These are phyloP conservation scores for Neophaeococcomyces mojaviensis DNA, from an alignment of 2,329 filamentous ascomycete genomes.

Conservation along the genomic window DNA sequence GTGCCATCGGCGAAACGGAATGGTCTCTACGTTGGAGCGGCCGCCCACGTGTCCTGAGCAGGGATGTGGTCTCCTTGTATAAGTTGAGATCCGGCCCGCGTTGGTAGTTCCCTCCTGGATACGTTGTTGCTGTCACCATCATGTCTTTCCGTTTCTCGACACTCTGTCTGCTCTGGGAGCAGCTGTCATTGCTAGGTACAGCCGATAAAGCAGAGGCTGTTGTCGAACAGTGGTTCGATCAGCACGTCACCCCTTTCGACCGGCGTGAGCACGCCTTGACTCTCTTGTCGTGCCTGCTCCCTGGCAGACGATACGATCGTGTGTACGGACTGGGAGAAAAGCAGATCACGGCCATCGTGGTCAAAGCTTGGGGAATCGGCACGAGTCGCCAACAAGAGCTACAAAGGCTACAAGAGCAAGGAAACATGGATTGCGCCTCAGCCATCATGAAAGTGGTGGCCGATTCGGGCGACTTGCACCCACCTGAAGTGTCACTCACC, in stretches of 20 bases:
- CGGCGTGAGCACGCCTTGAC: slow-evolving; percentile 50
- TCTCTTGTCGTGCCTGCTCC: slow-evolving; percentile 67
- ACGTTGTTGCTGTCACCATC: not conserved
- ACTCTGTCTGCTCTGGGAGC: not conserved
- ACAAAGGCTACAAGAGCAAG: slow-evolving; percentile 56
- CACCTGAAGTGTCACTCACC: slow-evolving; percentile 42
- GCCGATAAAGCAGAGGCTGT: slow-evolving; percentile 16
- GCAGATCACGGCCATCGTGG: slow-evolving; percentile 58
- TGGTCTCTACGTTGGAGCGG: too few species aligned
- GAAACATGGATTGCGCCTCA: slow-evolving; percentile 60
- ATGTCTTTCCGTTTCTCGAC: not conserved
- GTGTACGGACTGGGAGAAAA: slow-evolving; percentile 63
- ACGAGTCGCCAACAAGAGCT: slow-evolving; percentile 49
- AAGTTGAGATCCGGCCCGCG: too few species aligned
- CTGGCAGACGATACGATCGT: slow-evolving; percentile 67
- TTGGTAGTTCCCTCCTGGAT: too few species aligned
- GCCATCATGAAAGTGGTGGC: slow-evolving; percentile 61
- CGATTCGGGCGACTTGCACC: slow-evolving; percentile 44
- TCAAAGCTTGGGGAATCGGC: slow-evolving; percentile 58
- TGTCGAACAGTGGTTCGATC: slow-evolving; percentile 61
- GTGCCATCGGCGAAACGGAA: too few species aligned
- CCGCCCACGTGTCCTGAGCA: too few species aligned
- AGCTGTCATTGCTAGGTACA: not conserved
- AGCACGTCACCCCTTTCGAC: slow-evolving; percentile 50
- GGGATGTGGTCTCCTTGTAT: too few species aligned